Base-by-base conservation (phyloP, 1,284 basidiomycete genomes). In the Abortiporus biennis region DNA sequence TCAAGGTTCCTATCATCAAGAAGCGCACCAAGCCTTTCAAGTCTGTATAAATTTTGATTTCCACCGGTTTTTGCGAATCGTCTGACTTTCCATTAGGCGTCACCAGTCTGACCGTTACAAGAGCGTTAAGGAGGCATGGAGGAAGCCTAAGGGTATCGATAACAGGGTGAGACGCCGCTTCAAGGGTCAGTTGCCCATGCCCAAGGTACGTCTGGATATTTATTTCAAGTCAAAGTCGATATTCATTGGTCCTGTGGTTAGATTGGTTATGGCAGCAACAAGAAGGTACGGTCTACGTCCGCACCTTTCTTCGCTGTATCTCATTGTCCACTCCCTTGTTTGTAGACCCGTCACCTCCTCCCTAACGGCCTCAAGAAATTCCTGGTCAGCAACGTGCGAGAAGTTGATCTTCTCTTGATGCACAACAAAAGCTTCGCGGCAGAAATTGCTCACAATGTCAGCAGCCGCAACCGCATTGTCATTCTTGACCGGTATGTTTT, bases 351-450 rank as follows among this genome's bases (percentile, higher is more conserved):
- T 51, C 93, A 96, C 67, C 75, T 95, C 47, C 85, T 95, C 58
- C 94, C 94, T 51, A 93, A 85, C 60, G 94, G 94, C 53, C 76
- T 90, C 65, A 95, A 92, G 74, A 94, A 93, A 68, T 84, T 96
- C 72, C 69, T 95, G 51, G 89, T 97, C 59, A 85, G 79, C 77
- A 97, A 96, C 70, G 76, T 87, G 46, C 78, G 83, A 63, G 93
- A 97, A 66, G 69, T 97, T 53, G 92, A 97, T 59, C 78, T 97
- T 55, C 82, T 97, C 49, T 72, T 97, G 45, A 94, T 97, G 93
- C 94, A 99, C 83, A 96, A 94, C 82, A 90, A 90, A 76, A 87
- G 76, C 61, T 99, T 89, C 66, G 87, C 94, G 47, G 96, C 94
- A 49, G 91, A 94, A 69, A 92, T 99, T 59, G 96, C 96, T 45